Evolutionary conservation across 306 rosid species (phyloP), one percentile per base, ranked within the genome.

Genomic region (Quercus engelmannii): DNA sequence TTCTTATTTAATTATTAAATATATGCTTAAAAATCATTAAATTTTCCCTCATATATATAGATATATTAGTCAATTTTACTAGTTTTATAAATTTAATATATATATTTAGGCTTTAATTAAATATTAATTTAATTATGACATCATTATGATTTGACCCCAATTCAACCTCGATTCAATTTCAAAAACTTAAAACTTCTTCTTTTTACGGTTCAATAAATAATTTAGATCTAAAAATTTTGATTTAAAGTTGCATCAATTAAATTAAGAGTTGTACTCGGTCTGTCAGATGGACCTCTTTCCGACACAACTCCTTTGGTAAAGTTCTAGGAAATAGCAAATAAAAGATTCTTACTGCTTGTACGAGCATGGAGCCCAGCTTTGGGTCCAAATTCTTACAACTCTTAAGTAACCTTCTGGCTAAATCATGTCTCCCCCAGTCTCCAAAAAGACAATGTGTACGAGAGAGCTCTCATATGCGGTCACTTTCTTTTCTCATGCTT

Each of bases 71-170:
- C 2, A 26, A 26, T 26, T 26, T 1, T 26, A 0, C 2, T 26
- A 26, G 2, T 26, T 25, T 26, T 26, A 26, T 26, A 26, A 26
- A 26, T 26, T 26, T 26, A 26, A 26, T 1, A 26, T 26, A 0
- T 26, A 26, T 26, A 26, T 26, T 26, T 26, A 26, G 0, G 0
- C 0, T 26, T 26, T 26, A 26, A 26, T 26, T 26, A 26, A 26
- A 1, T 26, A 26, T 26, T 26, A 0, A 26, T 26, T 26, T 26
- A 26, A 26, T 26, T 26, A 26, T 26, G 28, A 26, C 2, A 2
- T 26, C 0, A 0, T 26, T 0, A 26, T 0, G 2, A 26, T 26
- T 26, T 26, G 2, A 26, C 0, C 2, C 2, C 2, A 2, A 26
- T 26, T 26, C 1, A 0, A 26, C 2, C 2, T 26, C 28, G 0